Evolutionary conservation across 768 basidiomycete species (phyloP), one percentile per base, ranked within the genome.

Genomic region (Tulasnella sp.): DNA sequence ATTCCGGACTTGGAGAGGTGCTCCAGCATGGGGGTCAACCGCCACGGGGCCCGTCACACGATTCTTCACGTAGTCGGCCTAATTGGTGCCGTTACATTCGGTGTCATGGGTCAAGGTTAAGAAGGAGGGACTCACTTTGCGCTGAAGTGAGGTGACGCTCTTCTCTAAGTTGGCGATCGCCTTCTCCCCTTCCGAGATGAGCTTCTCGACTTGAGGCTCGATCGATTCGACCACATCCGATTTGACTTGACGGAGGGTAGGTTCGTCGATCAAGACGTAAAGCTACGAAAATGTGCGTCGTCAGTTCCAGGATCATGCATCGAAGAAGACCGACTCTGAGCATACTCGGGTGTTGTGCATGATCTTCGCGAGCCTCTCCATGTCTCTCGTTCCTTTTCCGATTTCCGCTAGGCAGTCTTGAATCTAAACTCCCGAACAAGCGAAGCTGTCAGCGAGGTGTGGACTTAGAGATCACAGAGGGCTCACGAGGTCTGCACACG

Each of bases 161-260:
- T 70, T 73, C 41, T 74, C 73, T n/a, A 74, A 22, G 42, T 69
- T 73, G 34, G 69, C 52, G 22, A 74, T 62, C 19, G 73, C 74
- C 65, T 74, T 74, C 37, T 74, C 73, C 5, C 73, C 73, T 42
- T 74, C 74, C 1, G 36, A 37, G 26, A 74, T 73, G 12, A 74
- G 62, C 64, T 74, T 70, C 17, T 63, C 70, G 7, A 74, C 41
- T 62, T 74, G 73, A 12, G 73, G 72, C 34, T 64, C 71, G 19
- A 74, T 73, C 9, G 69, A 73, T 11, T 73, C 72, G 19, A 37
- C 32, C n/a, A 74, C 73, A 17, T 74, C 62, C 2, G 72, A 42
- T 26, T 73, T 41, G 39, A 74, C 41, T 26, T 42, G 73, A 8
- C 52, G 17, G 12, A 74, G 40, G 4, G 42, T 35, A n/a, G 74